Conservation (phyloP, 2,329 filamentous ascomycete genomes). For the Chaetomium sp. region DNA sequence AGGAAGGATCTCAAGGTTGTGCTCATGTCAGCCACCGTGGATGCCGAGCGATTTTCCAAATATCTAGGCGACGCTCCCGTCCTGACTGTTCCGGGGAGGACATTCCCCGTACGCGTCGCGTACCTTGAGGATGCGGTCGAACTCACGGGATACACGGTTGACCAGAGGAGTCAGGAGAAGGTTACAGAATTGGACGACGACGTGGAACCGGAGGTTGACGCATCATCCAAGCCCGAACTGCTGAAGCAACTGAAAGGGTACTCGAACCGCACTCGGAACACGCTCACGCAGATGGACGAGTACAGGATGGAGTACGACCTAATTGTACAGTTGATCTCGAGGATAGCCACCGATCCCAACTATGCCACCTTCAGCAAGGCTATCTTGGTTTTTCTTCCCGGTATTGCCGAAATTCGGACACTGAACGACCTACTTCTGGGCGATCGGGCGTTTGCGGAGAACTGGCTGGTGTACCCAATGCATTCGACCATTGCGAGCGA, state of each 20-base stretch:
- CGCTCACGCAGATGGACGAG: constrained; percentile 74
- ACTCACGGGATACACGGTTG: constrained; percentile 64
- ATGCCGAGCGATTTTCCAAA: constrained; percentile 82
- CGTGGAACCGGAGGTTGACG: constrained; percentile 44
- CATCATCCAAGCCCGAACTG: constrained; percentile 49
- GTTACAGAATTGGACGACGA: constrained; percentile 60
- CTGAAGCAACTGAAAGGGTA: constrained; percentile 65
- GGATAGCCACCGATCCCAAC: constrained; percentile 62
- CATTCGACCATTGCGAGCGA: constrained; percentile 95
- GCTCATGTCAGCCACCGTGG: constrained; percentile 95
- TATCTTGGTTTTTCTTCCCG: constrained; percentile 89
- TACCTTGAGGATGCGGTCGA: constrained; percentile 93
- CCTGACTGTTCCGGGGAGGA: constrained; percentile 84
- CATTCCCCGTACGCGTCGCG: constrained; percentile 81
- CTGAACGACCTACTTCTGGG: constrained; percentile 79
- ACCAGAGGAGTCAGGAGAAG: constrained; percentile 46
- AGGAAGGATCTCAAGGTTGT: constrained; percentile 84
- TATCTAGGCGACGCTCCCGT: constrained; percentile 84
- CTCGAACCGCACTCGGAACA: constrained; percentile 66
- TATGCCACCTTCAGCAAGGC: constrained; percentile 75
- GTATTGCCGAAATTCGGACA: constrained; percentile 84
- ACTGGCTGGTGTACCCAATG: constrained; percentile 82
- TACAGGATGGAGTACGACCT: constrained; percentile 88
- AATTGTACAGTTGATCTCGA: constrained; percentile 69
- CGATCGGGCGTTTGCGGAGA: constrained; percentile 64